Evolutionary conservation across 192 early-diverging fungal genomes (phyloP).

Genomic region (Podochytrium sp.): DNA sequence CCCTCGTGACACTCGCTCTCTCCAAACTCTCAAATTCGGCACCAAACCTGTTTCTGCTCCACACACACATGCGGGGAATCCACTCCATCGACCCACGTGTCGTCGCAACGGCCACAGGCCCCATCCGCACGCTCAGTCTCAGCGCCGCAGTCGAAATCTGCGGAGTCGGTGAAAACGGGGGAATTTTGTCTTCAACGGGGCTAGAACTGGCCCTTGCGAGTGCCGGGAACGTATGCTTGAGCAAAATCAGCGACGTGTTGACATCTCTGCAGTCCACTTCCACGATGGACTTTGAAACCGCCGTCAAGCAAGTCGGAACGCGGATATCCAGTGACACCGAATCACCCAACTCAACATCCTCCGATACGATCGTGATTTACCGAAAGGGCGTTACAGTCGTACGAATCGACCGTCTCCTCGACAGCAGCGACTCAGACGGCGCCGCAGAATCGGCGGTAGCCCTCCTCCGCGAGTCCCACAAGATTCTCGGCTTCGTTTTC

Average conservation of each 20-base stretch:
- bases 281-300: not conserved
- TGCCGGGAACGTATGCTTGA: not conserved
- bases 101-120: not conserved
- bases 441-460: not conserved
- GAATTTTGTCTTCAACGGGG: not conserved
- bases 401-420: conserved; percentile 8
- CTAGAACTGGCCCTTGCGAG: not conserved
- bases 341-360: too few relatives aligned
- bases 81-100: conserved; percentile 9
- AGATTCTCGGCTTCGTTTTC: conserved; percentile 6
- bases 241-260: not conserved
- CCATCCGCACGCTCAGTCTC: not conserved
- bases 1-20: conserved; percentile 3
- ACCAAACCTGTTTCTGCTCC: conserved; percentile 11
- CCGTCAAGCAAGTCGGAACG: not conserved
- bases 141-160: conserved; percentile 5
- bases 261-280: not conserved
- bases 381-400: not conserved
- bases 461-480: not conserved
- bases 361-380: not conserved
- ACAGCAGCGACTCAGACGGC: not conserved
- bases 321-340: not conserved
- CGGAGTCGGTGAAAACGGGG: not conserved
- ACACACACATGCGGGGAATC: conserved; percentile 22
- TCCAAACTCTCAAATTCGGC: not conserved